Evolutionary conservation across 148 eudicot genomes (phyloP).

Genomic region (Oxyria digyna): DNA sequence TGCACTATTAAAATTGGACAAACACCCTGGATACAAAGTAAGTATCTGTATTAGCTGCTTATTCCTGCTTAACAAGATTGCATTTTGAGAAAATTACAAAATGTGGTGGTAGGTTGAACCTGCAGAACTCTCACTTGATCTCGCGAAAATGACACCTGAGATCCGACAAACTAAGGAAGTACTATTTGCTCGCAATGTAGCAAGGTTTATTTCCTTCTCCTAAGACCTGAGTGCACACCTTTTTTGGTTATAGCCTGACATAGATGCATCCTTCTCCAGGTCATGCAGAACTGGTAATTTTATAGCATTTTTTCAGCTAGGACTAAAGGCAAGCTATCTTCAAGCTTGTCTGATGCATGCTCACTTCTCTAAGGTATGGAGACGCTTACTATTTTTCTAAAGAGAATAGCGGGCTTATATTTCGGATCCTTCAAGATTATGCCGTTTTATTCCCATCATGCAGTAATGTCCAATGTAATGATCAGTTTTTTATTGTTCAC

Average conservation of each 20-base stretch:
- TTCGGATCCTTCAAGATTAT: not conserved
- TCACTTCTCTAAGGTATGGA: constrained; percentile 84
- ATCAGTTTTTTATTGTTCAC: not conserved
- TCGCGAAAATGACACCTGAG: constrained; percentile 88
- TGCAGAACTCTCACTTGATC: constrained; percentile 96
- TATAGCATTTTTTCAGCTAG: constrained; percentile 87
- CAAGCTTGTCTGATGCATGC: constrained; percentile 99
- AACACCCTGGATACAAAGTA: constrained; percentile 98
- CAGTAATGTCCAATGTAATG: not conserved
- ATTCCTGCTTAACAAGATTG: not conserved
- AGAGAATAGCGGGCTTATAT: not conserved
- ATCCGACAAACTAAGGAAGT: constrained; percentile 86
- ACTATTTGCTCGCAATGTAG: constrained; percentile 85
- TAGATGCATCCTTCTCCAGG: constrained; percentile 34
- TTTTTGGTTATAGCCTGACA: constrained; percentile 19
- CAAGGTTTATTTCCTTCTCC: constrained; percentile 42
- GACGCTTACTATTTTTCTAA: not conserved
- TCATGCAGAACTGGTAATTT: constrained; percentile 91
- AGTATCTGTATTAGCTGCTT: constrained; percentile 19
- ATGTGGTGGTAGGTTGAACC: constrained; percentile 80
- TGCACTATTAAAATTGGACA: constrained; percentile 93
- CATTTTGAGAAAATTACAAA: constrained; percentile 17
- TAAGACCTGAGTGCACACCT: constrained; percentile 4
- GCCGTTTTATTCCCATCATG: not conserved
- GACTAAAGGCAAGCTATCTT: constrained; percentile 78